phyloP scores from a whole-genome alignment of 371 early-diverging fungal genomes.

The Choanephora cucurbitarum region DNA sequence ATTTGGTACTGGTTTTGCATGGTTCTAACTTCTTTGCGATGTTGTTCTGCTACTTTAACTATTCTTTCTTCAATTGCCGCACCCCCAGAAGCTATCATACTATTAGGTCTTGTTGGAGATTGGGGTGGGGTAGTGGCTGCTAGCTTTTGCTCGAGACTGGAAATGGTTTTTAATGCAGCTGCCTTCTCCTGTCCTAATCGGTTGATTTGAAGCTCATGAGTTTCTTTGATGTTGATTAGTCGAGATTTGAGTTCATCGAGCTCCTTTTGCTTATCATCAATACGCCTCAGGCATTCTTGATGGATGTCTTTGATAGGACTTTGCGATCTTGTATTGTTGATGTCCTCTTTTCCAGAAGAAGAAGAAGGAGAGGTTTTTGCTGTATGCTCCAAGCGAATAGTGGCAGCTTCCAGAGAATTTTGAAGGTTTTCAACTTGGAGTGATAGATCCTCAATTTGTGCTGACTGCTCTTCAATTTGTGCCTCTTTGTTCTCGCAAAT shows the following conservation, averaged over 20 bases:
- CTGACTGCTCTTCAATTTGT: slow-evolving; percentile 26
- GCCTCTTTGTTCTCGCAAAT: slow-evolving; percentile 17
- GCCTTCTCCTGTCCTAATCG: slow-evolving; percentile 39
- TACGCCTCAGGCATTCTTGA: slow-evolving; percentile 23
- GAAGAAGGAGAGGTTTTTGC: slow-evolving; percentile 21
- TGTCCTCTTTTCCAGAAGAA: slow-evolving; percentile 15
- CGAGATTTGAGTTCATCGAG: slow-evolving; percentile 30
- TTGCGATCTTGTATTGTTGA: slow-evolving; percentile 2
- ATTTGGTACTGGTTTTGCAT: slow-evolving; percentile 44
- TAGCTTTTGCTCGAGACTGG: slow-evolving; percentile 12
- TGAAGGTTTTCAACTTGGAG: slow-evolving; percentile 40
- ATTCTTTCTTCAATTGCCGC: slow-evolving; percentile 20
- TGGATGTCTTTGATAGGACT: slow-evolving; percentile 15
- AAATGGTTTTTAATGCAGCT: slow-evolving; percentile 25
- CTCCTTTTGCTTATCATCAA: slow-evolving; percentile 32
- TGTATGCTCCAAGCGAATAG: slow-evolving; percentile 35
- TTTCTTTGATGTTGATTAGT: slow-evolving; percentile 28
- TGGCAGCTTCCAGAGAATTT: slow-evolving; percentile 42
- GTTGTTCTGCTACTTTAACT: slow-evolving; percentile 32
- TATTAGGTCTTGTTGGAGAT: slow-evolving; percentile 3
- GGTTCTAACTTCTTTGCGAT: slow-evolving; percentile 33
- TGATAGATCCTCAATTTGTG: slow-evolving; percentile 31
- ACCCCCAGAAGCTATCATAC: background rate
- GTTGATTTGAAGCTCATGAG: slow-evolving; percentile 33
- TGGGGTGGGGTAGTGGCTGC: background rate